Base-by-base conservation (phyloP, 192 early-diverging fungal species). In the Coemansia sp. region DNA sequence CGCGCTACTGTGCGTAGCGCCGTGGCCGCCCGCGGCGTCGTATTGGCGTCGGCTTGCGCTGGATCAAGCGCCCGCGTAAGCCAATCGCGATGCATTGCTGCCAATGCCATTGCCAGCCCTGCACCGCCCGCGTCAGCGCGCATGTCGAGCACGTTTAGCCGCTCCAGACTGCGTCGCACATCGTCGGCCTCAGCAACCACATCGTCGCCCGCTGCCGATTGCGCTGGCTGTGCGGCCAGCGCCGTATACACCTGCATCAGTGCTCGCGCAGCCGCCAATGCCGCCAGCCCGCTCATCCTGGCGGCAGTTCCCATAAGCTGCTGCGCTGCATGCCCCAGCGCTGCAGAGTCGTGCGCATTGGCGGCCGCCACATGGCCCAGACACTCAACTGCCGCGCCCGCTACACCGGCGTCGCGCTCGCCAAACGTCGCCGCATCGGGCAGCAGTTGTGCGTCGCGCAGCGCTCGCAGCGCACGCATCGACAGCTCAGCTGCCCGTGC, bases 1-100 rank as follows among this genome's bases (percentile, higher is more conserved):
- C 38, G 53, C 20, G 59, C 55, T 14, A 70, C 44, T 17, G 54
- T 42, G 27, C 67, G 54, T 15, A 48, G 23, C 5, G 67, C 67
- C 39, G 62, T 55, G 3, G 55, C 20, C 17, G 67, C 67, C 8
- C 36, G 60, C 15, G 67, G 67, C 11, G 54, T 43, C 25, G 27
- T 5, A 17, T 62, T 70, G 32, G 55, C 50, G 44, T 70, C 67
- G 2, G 51, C 39, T 31, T 53, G 50, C 19, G 67, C 60, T 11
- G 67, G 59, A 32, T 62, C 62, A 25, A 70, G 50, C 9, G 32
- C 12, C 5, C 43, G 60, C 20, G 39, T 27, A 31, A 70, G 61
- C 67, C 67, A 70, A 26, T 57, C 55, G 20, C 67, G 67, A 30
- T 70, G 67, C 67, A 70, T 70, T 14, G 31, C 34, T 5, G 59